phyloP scores from a whole-genome alignment of 2,329 filamentous ascomycete genomes.

The Tolypocladium guangdongense region DNA sequence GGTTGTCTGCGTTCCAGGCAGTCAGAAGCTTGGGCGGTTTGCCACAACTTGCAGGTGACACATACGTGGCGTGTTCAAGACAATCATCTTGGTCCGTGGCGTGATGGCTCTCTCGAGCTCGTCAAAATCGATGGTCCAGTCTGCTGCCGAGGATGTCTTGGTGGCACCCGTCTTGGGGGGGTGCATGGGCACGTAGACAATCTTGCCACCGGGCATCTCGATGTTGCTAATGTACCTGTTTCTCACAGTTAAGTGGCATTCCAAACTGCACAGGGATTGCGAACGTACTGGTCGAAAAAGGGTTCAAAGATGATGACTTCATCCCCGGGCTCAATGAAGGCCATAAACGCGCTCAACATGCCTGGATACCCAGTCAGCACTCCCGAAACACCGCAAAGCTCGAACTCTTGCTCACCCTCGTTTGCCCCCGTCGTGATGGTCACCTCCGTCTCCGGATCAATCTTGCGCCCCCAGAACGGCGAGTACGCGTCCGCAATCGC shows the following conservation, averaged over 20 bases:
- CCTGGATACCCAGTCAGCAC: constrained; percentile 20
- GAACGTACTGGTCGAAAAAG: constrained; percentile 79
- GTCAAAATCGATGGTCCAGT: constrained; percentile 81
- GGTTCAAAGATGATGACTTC: constrained; percentile 98
- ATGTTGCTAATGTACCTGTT: constrained; percentile 78
- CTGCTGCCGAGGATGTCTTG: constrained; percentile 71
- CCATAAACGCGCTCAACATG: constrained; percentile 98
- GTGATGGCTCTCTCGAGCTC: constrained; percentile 76
- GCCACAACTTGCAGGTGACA: background rate
- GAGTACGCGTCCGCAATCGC: constrained; percentile 89
- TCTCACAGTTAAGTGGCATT: background rate
- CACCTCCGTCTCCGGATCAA: constrained; percentile 86
- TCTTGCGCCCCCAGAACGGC: constrained; percentile 68
- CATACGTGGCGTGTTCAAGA: constrained; percentile 62
- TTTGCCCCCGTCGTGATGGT: constrained; percentile 90
- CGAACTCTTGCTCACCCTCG: constrained; percentile 35
- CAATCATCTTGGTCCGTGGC: constrained; percentile 88
- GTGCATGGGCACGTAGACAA: constrained; percentile 90
- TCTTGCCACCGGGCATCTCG: constrained; percentile 91
- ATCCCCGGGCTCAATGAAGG: constrained; percentile 84
- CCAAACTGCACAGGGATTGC: background rate
- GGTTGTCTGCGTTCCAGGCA: constrained; percentile 54
- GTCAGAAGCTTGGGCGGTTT: background rate
- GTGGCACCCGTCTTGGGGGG: constrained; percentile 71
- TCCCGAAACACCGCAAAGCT: constrained; percentile 18